Evolutionary conservation across 2,329 filamentous ascomycete genomes (phyloP).

Genomic region (Chaetomiaceae sp.): DNA sequence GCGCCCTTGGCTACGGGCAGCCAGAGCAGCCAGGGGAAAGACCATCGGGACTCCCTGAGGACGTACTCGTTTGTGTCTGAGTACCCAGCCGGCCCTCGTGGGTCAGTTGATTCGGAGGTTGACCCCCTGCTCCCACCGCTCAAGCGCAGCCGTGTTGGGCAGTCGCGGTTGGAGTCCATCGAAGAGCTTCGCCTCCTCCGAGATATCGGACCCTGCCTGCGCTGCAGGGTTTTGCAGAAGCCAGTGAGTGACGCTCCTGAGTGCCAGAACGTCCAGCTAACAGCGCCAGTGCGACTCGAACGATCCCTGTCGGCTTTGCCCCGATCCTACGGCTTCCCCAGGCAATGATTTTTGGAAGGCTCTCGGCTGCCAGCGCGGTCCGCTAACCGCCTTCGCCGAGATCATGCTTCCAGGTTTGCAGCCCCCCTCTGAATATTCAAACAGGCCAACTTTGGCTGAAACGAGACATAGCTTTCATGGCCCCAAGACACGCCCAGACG

Average conservation of each 20-base stretch:
- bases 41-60: slow-evolving; percentile 38
- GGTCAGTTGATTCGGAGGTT: slow-evolving; percentile 42
- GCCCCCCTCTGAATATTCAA: neutral
- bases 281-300: slow-evolving; percentile 46
- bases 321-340: slow-evolving; percentile 34
- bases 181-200: slow-evolving; percentile 49
- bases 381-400: slow-evolving; percentile 44
- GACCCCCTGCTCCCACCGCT: slow-evolving; percentile 51
- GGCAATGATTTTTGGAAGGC: slow-evolving; percentile 43
- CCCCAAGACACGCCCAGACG: slow-evolving; percentile 46
- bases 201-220: slow-evolving; percentile 45
- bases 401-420: slow-evolving; percentile 47
- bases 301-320: slow-evolving; percentile 46
- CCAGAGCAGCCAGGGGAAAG: slow-evolving; percentile 28
- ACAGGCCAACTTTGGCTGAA: slow-evolving; percentile 22
- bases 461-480: slow-evolving; percentile 36
- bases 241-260: slow-evolving; percentile 35
- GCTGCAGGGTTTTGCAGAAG: slow-evolving; percentile 44
- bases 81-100: slow-evolving; percentile 33
- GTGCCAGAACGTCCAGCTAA: slow-evolving; percentile 19
- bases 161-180: slow-evolving; percentile 52
- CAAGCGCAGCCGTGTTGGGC: slow-evolving; percentile 48
- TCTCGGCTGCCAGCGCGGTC: slow-evolving; percentile 48
- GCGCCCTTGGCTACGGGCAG: slow-evolving; percentile 33
- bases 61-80: slow-evolving; percentile 40